These are phyloP conservation scores for Vachellia collinsii DNA, from an alignment of 306 rosid genomes.

Conservation along the genomic window DNA sequence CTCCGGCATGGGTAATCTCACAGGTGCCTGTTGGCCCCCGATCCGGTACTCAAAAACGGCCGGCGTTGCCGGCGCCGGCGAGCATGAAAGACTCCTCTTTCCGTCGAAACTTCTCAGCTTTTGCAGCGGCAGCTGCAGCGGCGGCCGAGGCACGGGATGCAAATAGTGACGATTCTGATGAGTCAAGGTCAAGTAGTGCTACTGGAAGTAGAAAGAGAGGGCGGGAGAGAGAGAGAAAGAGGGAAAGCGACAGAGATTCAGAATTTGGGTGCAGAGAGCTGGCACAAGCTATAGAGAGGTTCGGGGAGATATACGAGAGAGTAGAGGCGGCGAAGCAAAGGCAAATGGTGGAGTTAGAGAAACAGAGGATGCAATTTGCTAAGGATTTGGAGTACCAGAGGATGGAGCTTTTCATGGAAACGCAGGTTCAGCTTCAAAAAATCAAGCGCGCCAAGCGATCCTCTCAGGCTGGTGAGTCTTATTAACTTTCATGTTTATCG, in stretches of 20 bases:
- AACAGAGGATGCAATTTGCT: constrained; percentile 68
- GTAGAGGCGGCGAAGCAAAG: constrained; percentile 62
- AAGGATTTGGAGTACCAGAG: constrained; percentile 75
- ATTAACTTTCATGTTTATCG: neutral
- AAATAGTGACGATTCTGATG: constrained; percentile 39
- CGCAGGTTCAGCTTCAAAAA: constrained; percentile 59
- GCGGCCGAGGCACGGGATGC: constrained; percentile 49
- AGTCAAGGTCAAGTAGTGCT: constrained; percentile 41
- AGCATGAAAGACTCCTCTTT: constrained; percentile 25
- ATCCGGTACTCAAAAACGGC: constrained; percentile 58
- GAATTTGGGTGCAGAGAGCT: constrained; percentile 50
- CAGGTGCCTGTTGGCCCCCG: constrained; percentile 62
- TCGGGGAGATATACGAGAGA: constrained; percentile 63
- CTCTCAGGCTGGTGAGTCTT: constrained; percentile 48
- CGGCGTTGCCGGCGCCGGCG: constrained; percentile 38
- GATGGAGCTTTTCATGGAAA: constrained; percentile 67
- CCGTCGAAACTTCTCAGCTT: constrained; percentile 51
- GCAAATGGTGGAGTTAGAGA: constrained; percentile 75
- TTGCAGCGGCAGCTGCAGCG: constrained; percentile 50
- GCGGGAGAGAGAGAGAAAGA: constrained; percentile 22
- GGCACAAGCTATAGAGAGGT: constrained; percentile 59
- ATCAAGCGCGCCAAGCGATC: constrained; percentile 53
- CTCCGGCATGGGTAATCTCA: constrained; percentile 45
- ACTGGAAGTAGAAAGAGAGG: constrained; percentile 35
- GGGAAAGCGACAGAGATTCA: constrained; percentile 13